Percentiles rank a stretch among this genome's conserved stretches.
These are phyloP conservation scores for Stylonectria norvegica DNA, from an alignment of 2,329 filamentous ascomycete genomes.

Conservation along the genomic window DNA sequence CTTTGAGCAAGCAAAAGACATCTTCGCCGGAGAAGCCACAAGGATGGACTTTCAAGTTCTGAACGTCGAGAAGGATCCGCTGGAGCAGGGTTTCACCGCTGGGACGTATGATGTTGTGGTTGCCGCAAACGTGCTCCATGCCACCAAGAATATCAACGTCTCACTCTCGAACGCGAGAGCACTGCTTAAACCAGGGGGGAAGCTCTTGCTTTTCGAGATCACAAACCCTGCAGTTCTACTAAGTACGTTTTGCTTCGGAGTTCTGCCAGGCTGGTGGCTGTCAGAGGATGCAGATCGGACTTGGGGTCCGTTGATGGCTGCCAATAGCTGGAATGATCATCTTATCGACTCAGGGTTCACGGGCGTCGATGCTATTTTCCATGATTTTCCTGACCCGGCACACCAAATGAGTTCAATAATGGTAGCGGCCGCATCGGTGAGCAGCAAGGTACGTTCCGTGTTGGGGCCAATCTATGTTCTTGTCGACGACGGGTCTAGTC, in stretches of 20 bases:
- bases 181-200: slow-evolving; percentile 28
- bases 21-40: slow-evolving; percentile 7
- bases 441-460: slow-evolving; percentile 2
- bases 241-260: slow-evolving; percentile 23
- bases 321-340: slow-evolving; percentile 6
- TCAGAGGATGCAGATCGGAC: slow-evolving; percentile 16
- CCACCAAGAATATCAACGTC: slow-evolving; percentile 24
- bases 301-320: slow-evolving; percentile 1
- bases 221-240: slow-evolving; percentile 14
- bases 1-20: slow-evolving; percentile 26
- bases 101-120: slow-evolving; percentile 22
- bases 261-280: slow-evolving; percentile 36
- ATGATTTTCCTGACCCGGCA: slow-evolving; percentile 1
- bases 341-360: slow-evolving; percentile 9
- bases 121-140: slow-evolving; percentile 30
- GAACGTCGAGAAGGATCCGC: slow-evolving; percentile 9
- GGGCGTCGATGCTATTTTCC: slow-evolving; percentile 6
- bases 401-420: not conserved
- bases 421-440: not conserved
- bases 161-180: slow-evolving; percentile 16
- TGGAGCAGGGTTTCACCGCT: slow-evolving; percentile 13
- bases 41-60: slow-evolving; percentile 9
- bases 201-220: slow-evolving; percentile 26
- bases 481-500: no score
- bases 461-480: not conserved